Base-by-base conservation (phyloP, 441 rosid genomes). In the Arabidopsis hybrid region DNA sequence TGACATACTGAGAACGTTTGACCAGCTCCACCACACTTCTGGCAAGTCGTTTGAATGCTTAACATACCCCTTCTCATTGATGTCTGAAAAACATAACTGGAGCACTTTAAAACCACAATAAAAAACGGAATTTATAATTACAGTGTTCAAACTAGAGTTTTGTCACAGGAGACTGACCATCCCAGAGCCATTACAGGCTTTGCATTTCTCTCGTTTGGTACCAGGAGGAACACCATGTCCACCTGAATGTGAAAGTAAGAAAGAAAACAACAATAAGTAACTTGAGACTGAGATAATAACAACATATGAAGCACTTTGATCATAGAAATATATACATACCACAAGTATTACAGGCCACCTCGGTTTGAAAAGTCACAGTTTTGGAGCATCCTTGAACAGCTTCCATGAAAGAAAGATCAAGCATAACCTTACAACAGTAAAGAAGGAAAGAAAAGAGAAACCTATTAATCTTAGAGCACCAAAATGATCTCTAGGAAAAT, bases 181-280 rank as follows among this genome's bases (percentile, higher is more conserved):
- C 80, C 99, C 99, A 8, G 88, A 72, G 79, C 99, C 99, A 77
- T 83, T 82, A 84, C 99, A 96, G 61, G 88, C 88, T 76, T 83
- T 86, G 64, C 99, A 96, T 62, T 69, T 83, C 81, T 91, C 94
- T 65, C 97, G 98, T 80, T 86, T 91, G 45, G 95, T 92, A 67
- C 99, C 99, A 79, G 98, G 97, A 61, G 99, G 99, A 61, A 91
- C 88, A 73, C 99, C 99, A 79, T 86, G 90, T 64, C 99, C 99
- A 80, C 92, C 99, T 96, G 73, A 63, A 76, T 49, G 73, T 60
- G n/a, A 34, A 53, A 29, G 55, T 40, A 72, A 73, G 71, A 53
- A 38, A 40, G 7, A 32, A 36, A 67, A 43, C 67, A 43, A 51
- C 39, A 49, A 26, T 40, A n/a, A 10, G 8, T 32, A 47, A 52